phyloP scores from a whole-genome alignment of 305 asterid genomes.

The Fraxinus dipetala region DNA sequence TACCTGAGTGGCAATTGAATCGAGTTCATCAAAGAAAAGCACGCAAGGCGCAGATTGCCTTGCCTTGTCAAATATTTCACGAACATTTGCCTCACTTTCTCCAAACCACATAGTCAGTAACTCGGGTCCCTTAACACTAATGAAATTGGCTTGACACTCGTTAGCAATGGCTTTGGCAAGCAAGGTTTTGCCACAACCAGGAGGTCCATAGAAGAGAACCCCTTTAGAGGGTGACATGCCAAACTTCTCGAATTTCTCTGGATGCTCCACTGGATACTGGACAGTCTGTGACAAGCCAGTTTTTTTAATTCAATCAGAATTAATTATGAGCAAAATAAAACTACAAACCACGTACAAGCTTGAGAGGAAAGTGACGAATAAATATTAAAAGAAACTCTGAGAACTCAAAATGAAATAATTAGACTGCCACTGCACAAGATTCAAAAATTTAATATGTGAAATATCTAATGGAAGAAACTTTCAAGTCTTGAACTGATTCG shows the following conservation, averaged over 20 bases:
- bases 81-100: slow-evolving; percentile 50
- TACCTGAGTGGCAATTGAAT: slow-evolving; percentile 51
- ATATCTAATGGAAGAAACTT: neutral
- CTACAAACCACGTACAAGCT: neutral
- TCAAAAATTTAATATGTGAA: neutral
- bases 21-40: slow-evolving; percentile 50
- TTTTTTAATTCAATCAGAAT: neutral
- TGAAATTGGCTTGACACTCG: slow-evolving; percentile 46
- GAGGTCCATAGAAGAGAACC: slow-evolving; percentile 49
- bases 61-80: slow-evolving; percentile 50
- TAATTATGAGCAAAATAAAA: neutral
- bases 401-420: neutral
- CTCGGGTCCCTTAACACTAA: slow-evolving; percentile 46
- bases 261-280: slow-evolving; percentile 50
- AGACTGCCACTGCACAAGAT: neutral
- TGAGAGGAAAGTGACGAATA: neutral
- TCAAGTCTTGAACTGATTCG: neutral
- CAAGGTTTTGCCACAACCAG: slow-evolving; percentile 49
- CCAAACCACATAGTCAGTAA: slow-evolving; percentile 52
- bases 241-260: slow-evolving; percentile 43
- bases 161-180: slow-evolving; percentile 48
- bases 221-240: slow-evolving; percentile 55
- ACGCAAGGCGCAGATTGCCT: slow-evolving; percentile 51
- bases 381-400: neutral
- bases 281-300: slow-evolving; percentile 34